These are phyloP conservation scores for Melaleuca quinquenervia DNA, from an alignment of 345 rosid genomes.

Conservation along the genomic window DNA sequence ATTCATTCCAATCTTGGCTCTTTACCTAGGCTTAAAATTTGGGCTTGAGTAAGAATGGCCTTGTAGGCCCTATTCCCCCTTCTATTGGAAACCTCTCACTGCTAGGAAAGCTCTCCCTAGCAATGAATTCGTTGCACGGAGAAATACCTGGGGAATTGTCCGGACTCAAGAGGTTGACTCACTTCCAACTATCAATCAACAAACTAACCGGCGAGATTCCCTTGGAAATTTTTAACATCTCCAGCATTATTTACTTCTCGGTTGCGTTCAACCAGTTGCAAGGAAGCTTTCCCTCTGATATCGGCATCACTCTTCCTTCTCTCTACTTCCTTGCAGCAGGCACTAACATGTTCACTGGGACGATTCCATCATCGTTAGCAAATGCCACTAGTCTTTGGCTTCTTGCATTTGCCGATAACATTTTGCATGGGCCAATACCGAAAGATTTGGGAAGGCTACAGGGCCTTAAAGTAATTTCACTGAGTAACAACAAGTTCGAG, in stretches of 20 bases:
- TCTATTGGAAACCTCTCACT: not conserved
- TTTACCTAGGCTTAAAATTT: not conserved
- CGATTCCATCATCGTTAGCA: not conserved
- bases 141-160: not conserved
- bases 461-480: fast-evolving
- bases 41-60: fast-evolving
- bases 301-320: not conserved
- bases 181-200: fast-evolving
- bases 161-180: not conserved
- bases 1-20: not conserved
- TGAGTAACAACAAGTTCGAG: fast-evolving
- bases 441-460: not conserved
- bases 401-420: fast-evolving
- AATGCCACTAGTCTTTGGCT: fast-evolving
- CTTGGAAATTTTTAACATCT: not conserved
- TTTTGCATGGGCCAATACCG: not conserved
- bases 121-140: fast-evolving
- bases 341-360: fast-evolving
- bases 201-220: not conserved
- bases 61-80: not conserved
- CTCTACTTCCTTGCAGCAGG: fast-evolving
- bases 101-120: fast-evolving
- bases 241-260: not conserved
- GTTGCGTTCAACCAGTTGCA: not conserved
- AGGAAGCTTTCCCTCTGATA: not conserved